Percentiles rank a stretch among this genome's conserved stretches.
phyloP scores from a whole-genome alignment of 768 basidiomycete genomes.

The Tulasnella sp. region DNA sequence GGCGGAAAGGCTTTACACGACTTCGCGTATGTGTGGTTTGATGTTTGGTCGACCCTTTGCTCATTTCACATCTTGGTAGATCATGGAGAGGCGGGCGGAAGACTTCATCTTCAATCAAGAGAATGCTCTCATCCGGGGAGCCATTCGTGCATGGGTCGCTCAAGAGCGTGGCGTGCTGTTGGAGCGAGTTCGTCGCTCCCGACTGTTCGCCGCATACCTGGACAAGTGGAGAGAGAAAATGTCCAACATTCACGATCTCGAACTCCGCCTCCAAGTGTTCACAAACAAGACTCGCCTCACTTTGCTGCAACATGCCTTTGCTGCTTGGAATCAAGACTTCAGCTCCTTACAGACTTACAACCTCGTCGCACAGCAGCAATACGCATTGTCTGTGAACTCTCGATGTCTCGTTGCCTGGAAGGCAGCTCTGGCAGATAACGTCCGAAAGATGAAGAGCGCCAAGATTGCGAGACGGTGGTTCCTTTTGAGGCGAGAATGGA shows the following conservation, averaged over 20 bases:
- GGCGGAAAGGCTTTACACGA: constrained; percentile 50
- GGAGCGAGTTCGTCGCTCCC: constrained; percentile 49
- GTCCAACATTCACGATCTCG: constrained; percentile 41
- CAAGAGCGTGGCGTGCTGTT: constrained; percentile 59
- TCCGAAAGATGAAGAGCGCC: constrained; percentile 54
- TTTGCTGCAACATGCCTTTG: constrained; percentile 26
- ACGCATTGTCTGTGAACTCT: constrained; percentile 44
- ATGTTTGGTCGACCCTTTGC: neutral
- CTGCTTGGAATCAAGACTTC: constrained; percentile 17
- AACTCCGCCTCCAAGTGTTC: constrained; percentile 44
- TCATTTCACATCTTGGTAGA: constrained; percentile 40
- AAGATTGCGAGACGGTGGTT: constrained; percentile 54
- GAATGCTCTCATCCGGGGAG: constrained; percentile 54
- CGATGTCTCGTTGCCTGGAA: constrained; percentile 55
- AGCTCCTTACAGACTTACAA: constrained; percentile 48
- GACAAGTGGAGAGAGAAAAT: constrained; percentile 51
- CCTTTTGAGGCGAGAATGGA: constrained; percentile 42
- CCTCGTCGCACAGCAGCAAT: constrained; percentile 50
- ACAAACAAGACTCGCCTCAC: constrained; percentile 23
- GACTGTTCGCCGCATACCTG: constrained; percentile 50
- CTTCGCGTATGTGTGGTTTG: constrained; percentile 46
- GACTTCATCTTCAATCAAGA: constrained; percentile 59
- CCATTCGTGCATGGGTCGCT: constrained; percentile 64
- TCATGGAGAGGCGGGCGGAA: constrained; percentile 52
- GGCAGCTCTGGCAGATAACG: constrained; percentile 48